These are phyloP conservation scores for Xylariaceae sp. DNA, from an alignment of 2,329 filamentous ascomycete species.

Conservation along the genomic window DNA sequence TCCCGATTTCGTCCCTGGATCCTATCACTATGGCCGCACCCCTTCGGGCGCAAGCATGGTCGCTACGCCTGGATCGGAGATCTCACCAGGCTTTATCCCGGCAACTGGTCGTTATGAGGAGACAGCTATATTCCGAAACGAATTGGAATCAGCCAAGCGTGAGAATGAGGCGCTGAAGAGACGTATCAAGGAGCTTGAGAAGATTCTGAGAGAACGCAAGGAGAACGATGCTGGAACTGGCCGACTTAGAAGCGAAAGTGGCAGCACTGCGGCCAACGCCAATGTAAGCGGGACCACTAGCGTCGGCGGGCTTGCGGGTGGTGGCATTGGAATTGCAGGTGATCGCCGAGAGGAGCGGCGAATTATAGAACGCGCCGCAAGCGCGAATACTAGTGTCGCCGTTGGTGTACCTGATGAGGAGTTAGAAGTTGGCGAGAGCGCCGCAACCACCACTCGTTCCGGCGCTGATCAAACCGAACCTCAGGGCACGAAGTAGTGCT, in stretches of 20 bases:
- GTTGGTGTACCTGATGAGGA: constrained; percentile 56
- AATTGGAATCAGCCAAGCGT: constrained; percentile 55
- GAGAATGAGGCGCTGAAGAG: constrained; percentile 60
- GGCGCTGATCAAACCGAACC: neutral
- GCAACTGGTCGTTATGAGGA: constrained; percentile 59
- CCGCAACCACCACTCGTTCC: constrained; percentile 41
- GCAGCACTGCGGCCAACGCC: constrained; percentile 48
- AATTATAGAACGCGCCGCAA: constrained; percentile 41
- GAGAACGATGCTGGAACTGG: constrained; percentile 36
- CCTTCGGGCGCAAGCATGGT: constrained; percentile 37
- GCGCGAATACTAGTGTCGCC: constrained; percentile 38
- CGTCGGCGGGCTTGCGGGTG: constrained; percentile 20
- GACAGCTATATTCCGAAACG: constrained; percentile 52
- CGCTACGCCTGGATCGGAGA: constrained; percentile 40
- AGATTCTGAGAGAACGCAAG: constrained; percentile 44
- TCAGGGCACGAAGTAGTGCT: constrained; percentile 1
- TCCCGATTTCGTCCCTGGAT: constrained; percentile 24
- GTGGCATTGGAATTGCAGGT: constrained; percentile 42
- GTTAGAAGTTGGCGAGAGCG: constrained; percentile 56
- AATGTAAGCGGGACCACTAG: constrained; percentile 35
- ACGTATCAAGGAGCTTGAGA: constrained; percentile 57
- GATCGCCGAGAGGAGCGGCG: constrained; percentile 36
- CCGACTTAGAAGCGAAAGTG: constrained; percentile 44
- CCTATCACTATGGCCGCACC: constrained; percentile 31
- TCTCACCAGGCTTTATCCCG: constrained; percentile 50